Conservation (phyloP, 2,329 filamentous ascomycete species). For the Penicillium sumatraense region DNA sequence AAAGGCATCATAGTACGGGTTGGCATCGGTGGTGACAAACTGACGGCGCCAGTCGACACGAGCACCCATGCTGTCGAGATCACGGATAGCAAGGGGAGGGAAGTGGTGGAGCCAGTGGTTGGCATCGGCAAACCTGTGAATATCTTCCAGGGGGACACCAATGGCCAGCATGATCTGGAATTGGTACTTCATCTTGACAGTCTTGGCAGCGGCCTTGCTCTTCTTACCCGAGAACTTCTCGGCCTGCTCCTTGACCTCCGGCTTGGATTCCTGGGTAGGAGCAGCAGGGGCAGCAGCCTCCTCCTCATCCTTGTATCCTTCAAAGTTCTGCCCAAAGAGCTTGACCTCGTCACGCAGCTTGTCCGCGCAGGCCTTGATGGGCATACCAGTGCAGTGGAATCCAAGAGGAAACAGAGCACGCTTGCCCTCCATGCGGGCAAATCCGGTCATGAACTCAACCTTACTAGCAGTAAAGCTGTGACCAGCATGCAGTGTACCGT, state of each 20-base stretch:
- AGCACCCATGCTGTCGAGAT: conserved; percentile 82
- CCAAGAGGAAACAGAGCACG: conserved; percentile 85
- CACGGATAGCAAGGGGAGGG: conserved; percentile 74
- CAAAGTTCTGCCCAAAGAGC: conserved; percentile 85
- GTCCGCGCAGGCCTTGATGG: conserved; percentile 96
- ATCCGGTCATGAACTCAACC: conserved; percentile 88
- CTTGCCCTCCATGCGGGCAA: conserved; percentile 89
- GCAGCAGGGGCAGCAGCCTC: conserved; percentile 54
- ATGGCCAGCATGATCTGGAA: conserved; percentile 93
- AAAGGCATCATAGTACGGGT: conserved; percentile 95
- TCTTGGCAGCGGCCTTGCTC: conserved; percentile 88
- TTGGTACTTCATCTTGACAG: conserved; percentile 92
- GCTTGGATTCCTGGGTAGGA: conserved; percentile 60
- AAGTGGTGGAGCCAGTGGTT: conserved; percentile 91
- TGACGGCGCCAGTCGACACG: conserved; percentile 92
- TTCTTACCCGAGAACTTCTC: conserved; percentile 94
- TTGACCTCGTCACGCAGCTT: conserved; percentile 90
- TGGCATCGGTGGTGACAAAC: conserved; percentile 93
- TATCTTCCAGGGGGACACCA: conserved; percentile 84
- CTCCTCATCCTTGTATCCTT: conserved; percentile 71
- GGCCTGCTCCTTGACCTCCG: conserved; percentile 75
- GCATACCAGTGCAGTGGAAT: conserved; percentile 96
- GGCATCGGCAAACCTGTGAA: conserved; percentile 92
- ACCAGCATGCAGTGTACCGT: conserved; percentile 85
- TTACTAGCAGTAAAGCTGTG: conserved; percentile 93